These are phyloP conservation scores for Trifolium dubium DNA, from an alignment of 306 rosid species.

Conservation along the genomic window DNA sequence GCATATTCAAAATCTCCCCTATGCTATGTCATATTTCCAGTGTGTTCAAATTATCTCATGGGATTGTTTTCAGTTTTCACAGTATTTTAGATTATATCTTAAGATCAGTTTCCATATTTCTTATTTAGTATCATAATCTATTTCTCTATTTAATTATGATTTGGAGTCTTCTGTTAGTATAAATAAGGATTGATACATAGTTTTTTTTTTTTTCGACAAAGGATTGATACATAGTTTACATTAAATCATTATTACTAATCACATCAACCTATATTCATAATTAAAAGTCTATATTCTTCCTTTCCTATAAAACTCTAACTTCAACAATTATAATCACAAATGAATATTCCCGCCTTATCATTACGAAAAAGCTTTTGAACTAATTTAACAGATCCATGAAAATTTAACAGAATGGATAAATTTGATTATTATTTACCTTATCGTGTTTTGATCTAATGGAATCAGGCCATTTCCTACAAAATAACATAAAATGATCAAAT, in stretches of 20 bases:
- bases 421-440: constrained; percentile 14
- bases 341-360: too few relatives aligned
- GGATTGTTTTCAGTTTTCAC: neutral
- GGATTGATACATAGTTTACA: neutral
- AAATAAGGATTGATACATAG: neutral
- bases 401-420: neutral
- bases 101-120: neutral
- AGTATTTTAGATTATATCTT: neutral
- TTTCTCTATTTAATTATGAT: neutral
- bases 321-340: constrained; percentile 1
- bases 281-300: neutral
- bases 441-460: constrained; percentile 16
- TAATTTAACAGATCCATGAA: neutral
- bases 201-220: too few relatives aligned
- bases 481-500: constrained; percentile 15
- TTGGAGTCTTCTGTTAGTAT: neutral
- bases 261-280: neutral
- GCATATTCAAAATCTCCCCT: too few relatives aligned
- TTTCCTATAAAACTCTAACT: neutral
- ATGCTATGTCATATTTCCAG: neutral
- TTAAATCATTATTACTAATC: neutral
- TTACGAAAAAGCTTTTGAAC: too few relatives aligned
- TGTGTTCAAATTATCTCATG: neutral
- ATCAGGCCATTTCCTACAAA: constrained; percentile 29
- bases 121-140: neutral